A percentile compares a stretch with the other conserved stretches of the same genome.
phyloP scores from a whole-genome alignment of 2,329 filamentous ascomycete species.

The Pseudogymnoascus destructans region DNA sequence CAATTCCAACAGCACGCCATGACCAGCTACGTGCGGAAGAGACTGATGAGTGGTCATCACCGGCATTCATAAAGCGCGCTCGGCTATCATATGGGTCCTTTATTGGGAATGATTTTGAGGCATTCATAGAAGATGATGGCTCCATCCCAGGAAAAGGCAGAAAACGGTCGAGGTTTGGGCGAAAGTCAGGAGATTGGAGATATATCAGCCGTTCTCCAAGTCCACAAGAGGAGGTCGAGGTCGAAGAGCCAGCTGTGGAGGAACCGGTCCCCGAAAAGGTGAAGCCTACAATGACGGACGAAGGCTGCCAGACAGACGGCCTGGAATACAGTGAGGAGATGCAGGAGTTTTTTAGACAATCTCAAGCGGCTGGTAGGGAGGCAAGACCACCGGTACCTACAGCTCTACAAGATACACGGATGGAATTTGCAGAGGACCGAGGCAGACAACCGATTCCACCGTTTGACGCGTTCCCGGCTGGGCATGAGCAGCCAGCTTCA shows the following conservation, averaged over 20 bases:
- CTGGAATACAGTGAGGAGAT: conserved; percentile 19
- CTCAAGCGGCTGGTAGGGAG: conserved; percentile 17
- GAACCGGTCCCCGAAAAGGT: background rate
- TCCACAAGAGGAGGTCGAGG: conserved; percentile 35
- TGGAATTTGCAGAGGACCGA: background rate
- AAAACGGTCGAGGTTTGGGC: conserved; percentile 58
- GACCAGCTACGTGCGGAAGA: conserved; percentile 28
- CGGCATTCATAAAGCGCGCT: conserved; percentile 63
- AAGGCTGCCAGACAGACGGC: conserved; percentile 31
- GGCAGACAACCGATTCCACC: background rate
- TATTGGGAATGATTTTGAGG: conserved; percentile 50
- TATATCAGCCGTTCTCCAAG: conserved; percentile 60
- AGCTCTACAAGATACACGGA: conserved; percentile 11
- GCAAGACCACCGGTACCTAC: conserved; percentile 11
- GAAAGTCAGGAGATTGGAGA: conserved; percentile 58
- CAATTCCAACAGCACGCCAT: conserved; percentile 25
- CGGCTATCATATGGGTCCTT: conserved; percentile 56
- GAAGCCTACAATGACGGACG: conserved; percentile 27
- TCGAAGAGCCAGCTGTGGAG: conserved; percentile 10
- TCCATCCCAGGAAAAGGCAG: conserved; percentile 45
- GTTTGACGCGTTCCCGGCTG: background rate
- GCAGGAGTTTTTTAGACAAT: conserved; percentile 12
- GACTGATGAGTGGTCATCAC: conserved; percentile 53
- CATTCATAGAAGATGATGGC: conserved; percentile 54
- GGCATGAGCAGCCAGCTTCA: background rate